Percentiles rank a stretch among this genome's conserved stretches.
Conservation (phyloP, 768 basidiomycete species). For the Podaxis rugospora region DNA sequence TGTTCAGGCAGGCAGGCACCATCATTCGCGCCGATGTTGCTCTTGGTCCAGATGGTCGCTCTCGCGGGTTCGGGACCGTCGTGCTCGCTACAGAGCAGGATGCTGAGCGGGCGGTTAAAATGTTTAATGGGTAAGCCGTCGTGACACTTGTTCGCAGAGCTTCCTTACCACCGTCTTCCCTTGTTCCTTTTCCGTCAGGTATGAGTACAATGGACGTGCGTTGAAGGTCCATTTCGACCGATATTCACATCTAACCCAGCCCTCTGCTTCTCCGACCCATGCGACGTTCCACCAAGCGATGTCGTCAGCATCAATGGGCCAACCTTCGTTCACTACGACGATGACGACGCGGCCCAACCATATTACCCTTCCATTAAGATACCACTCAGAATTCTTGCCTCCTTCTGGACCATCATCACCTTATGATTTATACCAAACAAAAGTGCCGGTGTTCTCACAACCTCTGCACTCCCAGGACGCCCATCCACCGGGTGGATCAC, state of each 20-base stretch:
- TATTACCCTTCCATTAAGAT: slow-evolving; percentile 3
- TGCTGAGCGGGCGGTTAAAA: slow-evolving; percentile 75
- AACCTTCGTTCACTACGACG: slow-evolving; percentile 9
- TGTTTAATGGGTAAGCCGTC: slow-evolving; percentile 83
- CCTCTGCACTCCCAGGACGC: not conserved
- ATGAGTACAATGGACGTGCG: slow-evolving; percentile 81
- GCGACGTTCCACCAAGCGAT: slow-evolving; percentile 11
- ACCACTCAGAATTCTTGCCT: slow-evolving; percentile 7
- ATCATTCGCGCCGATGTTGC: slow-evolving; percentile 90
- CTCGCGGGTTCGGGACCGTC: slow-evolving; percentile 91
- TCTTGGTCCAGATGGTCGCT: slow-evolving; percentile 82
- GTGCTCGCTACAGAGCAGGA: slow-evolving; percentile 80
- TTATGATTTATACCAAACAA: slow-evolving; percentile 19
- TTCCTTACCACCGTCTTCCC: slow-evolving; percentile 6
- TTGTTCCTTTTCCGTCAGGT: slow-evolving; percentile 39
- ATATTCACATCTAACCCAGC: slow-evolving; percentile 40
- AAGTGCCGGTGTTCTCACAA: slow-evolving; percentile 3
- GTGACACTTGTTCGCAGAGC: slow-evolving; percentile 3
- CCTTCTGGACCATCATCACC: slow-evolving; percentile 16
- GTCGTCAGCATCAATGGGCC: not conserved
- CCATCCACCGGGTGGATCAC: slow-evolving; percentile 4
- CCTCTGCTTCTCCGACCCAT: not conserved
- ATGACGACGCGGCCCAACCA: slow-evolving; percentile 9
- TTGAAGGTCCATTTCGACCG: slow-evolving; percentile 93
- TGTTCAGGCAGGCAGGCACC: slow-evolving; percentile 87